Evolutionary conservation across 1,284 basidiomycete genomes (phyloP), one percentile per base, ranked within the genome.

Genomic region (Veloboletus limbatus): DNA sequence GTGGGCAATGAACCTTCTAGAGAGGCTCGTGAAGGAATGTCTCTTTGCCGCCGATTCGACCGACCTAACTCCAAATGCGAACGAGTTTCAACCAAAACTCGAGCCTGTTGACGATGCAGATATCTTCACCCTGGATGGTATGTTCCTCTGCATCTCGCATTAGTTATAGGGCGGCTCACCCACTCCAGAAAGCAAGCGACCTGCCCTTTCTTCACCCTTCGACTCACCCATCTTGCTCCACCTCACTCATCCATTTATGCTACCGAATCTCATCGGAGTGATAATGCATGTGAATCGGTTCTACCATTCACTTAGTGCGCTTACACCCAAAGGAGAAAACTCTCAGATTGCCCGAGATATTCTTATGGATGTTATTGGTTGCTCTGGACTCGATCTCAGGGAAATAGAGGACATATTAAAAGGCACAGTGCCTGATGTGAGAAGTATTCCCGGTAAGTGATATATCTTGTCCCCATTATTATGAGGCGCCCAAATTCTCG

Each of bases 1-100:
- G 14, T 89, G 84, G 83, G 62, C 78, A 37, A 65, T 86, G 21
- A 65, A 67, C 25, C 79, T 86, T 49, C 53, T 80, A n/a, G 82
- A 84, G 59, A 76, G 68, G 46, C 59, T 89, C 6, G 61, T 87
- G 62, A 83, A 78, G 55, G 76, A 81, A 54, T 85, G 80, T 53
- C 70, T 88, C 2, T 63, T 79, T 31, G 74, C 63, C 6, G 62
- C 62, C 33, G 68, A 72, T 47, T 41, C 63, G 8, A 48, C 40
- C 7, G 55, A 53, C 21, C 28, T 34, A 3, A 41, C 51, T 34
- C 36, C 60, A 28, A 49, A 27, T 8, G 6, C 45, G 34, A 42
- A 45, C 25, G 48, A 49, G 26, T 28, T 53, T 18, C 56, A 52
- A 36, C 49, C 59, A 26, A 64, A 64, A 41, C 48, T 48, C 6